Percentiles rank a stretch among this genome's conserved stretches.
Conservation (phyloP, 129 eudicot species). For the Artemisia annua region DNA sequence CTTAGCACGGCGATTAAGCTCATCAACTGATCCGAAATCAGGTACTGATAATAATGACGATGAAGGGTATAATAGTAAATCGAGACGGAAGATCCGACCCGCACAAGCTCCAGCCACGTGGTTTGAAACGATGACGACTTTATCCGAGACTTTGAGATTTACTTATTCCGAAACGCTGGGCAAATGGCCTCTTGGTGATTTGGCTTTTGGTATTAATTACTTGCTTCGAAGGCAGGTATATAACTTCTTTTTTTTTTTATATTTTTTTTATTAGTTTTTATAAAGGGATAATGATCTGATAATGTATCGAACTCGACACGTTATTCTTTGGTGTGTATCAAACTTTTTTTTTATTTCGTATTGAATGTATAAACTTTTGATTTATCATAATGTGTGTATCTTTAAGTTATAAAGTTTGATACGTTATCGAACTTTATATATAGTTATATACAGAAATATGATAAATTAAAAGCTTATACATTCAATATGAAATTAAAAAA, state of each 20-base stretch:
- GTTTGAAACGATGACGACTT: constrained; percentile 83
- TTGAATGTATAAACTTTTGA: too few species aligned
- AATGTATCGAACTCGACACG: not conserved
- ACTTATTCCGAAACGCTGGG: constrained; percentile 94
- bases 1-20: constrained; percentile 51
- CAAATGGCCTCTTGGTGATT: constrained; percentile 96
- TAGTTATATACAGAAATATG: too few species aligned
- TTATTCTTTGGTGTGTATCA: not conserved
- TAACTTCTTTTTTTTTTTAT: not conserved
- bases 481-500: too few species aligned
- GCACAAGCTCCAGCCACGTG: constrained; percentile 99
- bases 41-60: constrained; percentile 37
- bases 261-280: too few species aligned
- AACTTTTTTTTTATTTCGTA: not conserved
- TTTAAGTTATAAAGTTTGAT: too few species aligned
- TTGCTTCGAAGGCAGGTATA: constrained; percentile 87
- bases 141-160: constrained; percentile 88
- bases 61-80: constrained; percentile 56
- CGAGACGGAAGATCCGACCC: constrained; percentile 76
- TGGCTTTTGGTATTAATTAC: constrained; percentile 96
- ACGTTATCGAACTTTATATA: too few species aligned
- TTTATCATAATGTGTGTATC: too few species aligned
- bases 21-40: constrained; percentile 25
- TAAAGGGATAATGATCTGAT: too few species aligned
- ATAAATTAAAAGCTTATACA: too few species aligned